Conservation (phyloP, 768 basidiomycete species). For the Coprinopsis strossmayeri region DNA sequence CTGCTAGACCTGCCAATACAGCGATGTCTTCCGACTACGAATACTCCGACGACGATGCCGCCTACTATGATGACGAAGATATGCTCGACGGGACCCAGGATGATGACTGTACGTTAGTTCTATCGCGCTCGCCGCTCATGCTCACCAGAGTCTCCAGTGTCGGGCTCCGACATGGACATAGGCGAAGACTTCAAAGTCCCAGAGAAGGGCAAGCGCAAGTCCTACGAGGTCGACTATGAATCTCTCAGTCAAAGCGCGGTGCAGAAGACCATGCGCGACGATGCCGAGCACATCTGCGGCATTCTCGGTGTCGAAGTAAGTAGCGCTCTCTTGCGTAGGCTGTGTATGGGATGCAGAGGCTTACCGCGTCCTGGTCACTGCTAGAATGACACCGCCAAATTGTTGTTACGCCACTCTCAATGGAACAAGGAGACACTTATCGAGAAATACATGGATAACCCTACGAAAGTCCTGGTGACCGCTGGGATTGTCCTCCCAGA, state of each 20-base stretch:
- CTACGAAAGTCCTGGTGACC: slow-evolving; percentile 57
- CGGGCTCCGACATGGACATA: slow-evolving; percentile 54
- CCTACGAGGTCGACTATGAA: slow-evolving; percentile 84
- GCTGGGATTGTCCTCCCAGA: slow-evolving; percentile 61
- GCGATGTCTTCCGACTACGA: slow-evolving; percentile 59
- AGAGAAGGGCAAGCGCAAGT: slow-evolving; percentile 51
- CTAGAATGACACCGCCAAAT: slow-evolving; percentile 61
- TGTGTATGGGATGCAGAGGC: neutral
- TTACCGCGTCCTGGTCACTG: too few species aligned
- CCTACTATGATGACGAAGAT: slow-evolving; percentile 67
- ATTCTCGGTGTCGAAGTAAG: slow-evolving; percentile 88
- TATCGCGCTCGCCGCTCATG: neutral
- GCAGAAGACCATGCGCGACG: slow-evolving; percentile 68
- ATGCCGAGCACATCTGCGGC: slow-evolving; percentile 81
- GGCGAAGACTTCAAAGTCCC: slow-evolving; percentile 55
- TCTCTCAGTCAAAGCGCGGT: slow-evolving; percentile 67
- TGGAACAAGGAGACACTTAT: slow-evolving; percentile 98
- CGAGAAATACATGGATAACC: slow-evolving; percentile 96
- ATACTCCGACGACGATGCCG: slow-evolving; percentile 59
- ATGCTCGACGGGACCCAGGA: slow-evolving; percentile 64
- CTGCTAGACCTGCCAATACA: neutral
- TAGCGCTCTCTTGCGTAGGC: slow-evolving; percentile 15
- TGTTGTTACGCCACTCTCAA: slow-evolving; percentile 74
- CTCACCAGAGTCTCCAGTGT: slow-evolving; percentile 8
- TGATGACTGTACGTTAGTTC: slow-evolving; percentile 32